A percentile compares a stretch with the other conserved stretches of the same genome.
These are phyloP conservation scores for Jaltomata sinuosa DNA, from an alignment of 257 asterid genomes.

Conservation along the genomic window DNA sequence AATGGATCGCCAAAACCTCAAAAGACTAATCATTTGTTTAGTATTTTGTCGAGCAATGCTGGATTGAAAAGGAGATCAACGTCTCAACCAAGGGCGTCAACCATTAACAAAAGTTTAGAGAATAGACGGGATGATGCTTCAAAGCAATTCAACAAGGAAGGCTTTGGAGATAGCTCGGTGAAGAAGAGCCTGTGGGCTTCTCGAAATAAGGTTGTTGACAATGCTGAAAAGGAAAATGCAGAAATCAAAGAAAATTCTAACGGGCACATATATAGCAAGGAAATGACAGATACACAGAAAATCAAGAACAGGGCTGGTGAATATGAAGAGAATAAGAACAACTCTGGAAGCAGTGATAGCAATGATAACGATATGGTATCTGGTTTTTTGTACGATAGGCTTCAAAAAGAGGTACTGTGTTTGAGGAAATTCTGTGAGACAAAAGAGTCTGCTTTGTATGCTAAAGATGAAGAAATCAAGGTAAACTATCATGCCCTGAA, in stretches of 20 bases:
- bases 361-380: constrained; percentile 56
- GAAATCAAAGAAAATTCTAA: constrained; percentile 29
- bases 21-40: constrained; percentile 39
- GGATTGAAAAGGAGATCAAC: constrained; percentile 45
- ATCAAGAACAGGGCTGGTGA: constrained; percentile 5
- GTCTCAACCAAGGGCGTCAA: constrained; percentile 62
- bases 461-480: constrained; percentile 79
- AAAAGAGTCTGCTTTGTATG: constrained; percentile 41
- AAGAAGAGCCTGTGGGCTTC: constrained; percentile 47
- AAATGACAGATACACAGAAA: constrained; percentile 14
- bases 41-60: constrained; percentile 50
- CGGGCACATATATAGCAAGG: constrained; percentile 16
- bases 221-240: constrained; percentile 54
- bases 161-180: neutral
- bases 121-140: neutral
- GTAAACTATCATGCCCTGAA: constrained; percentile 9
- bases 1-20: constrained; percentile 38
- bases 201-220: constrained; percentile 38
- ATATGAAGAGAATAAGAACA: neutral
- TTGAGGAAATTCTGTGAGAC: constrained; percentile 57
- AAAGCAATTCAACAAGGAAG: constrained; percentile 15
- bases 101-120: constrained; percentile 11
- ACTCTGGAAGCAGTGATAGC: neutral
- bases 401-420: constrained; percentile 77
- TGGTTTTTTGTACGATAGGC: constrained; percentile 69